These are phyloP conservation scores for Syzygium malaccense DNA, from an alignment of 441 rosid genomes.

Conservation along the genomic window DNA sequence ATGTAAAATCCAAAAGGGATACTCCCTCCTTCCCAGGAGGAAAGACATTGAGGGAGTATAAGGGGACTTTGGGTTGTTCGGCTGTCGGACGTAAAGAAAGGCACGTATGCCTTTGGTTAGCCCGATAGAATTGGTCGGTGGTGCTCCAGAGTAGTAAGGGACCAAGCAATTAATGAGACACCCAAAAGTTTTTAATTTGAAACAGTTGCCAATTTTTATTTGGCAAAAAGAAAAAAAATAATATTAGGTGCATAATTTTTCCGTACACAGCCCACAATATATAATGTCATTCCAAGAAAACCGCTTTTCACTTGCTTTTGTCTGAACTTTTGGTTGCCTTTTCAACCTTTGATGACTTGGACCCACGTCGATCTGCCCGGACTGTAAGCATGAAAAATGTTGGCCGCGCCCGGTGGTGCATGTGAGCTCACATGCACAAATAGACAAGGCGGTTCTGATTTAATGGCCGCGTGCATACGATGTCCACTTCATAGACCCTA, in stretches of 20 bases:
- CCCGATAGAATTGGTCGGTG: no score
- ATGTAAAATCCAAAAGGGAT: no score
- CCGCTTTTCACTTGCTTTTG: background rate
- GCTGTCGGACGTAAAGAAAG: no score
- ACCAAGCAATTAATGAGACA: background rate
- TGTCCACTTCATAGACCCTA: background rate
- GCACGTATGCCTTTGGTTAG: no score
- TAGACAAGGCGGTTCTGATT: background rate
- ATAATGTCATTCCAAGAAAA: background rate
- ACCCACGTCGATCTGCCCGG: background rate
- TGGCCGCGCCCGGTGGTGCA: background rate
- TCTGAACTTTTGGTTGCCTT: background rate
- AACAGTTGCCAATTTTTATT: background rate
- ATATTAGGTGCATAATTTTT: background rate
- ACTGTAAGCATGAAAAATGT: background rate
- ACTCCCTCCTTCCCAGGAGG: no score
- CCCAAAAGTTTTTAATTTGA: background rate
- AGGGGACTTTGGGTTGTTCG: no score
- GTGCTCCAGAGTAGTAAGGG: no score
- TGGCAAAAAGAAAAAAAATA: background rate
- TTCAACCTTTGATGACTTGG: background rate
- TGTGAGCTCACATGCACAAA: background rate
- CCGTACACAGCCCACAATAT: background rate
- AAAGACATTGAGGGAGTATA: no score
- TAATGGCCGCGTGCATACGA: background rate